Percentiles rank a stretch among this genome's conserved stretches.
phyloP scores from a whole-genome alignment of 1,284 basidiomycete genomes.

The Sporisorium exsertum region DNA sequence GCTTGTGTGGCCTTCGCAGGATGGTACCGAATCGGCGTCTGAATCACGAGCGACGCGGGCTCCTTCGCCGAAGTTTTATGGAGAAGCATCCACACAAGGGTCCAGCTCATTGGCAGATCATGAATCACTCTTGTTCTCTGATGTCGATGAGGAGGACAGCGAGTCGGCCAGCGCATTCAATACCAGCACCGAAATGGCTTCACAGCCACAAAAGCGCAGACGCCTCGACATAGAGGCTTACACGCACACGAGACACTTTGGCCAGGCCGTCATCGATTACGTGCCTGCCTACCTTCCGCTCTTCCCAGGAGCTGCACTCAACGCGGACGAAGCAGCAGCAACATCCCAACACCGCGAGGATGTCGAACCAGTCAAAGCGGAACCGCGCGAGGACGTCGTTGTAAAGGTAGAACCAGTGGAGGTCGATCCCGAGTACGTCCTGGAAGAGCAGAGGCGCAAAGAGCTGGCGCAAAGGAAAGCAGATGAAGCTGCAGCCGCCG shows the following conservation, averaged over 20 bases:
- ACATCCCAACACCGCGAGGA: neutral
- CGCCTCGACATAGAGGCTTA: conserved; percentile 1
- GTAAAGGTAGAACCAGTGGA: conserved; percentile 20
- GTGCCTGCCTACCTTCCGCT: conserved; percentile 39
- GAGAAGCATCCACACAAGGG: conserved; percentile 20
- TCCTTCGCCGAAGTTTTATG: neutral
- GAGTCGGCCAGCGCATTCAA: conserved; percentile 2
- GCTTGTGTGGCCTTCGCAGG: conserved; percentile 30
- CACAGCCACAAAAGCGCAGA: conserved; percentile 15
- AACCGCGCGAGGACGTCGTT: neutral
- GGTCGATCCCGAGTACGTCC: conserved; percentile 41
- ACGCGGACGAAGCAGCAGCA: neutral
- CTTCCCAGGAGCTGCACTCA: conserved; percentile 12
- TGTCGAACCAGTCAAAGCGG: neutral
- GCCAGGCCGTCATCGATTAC: conserved; percentile 39
- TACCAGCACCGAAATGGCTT: neutral
- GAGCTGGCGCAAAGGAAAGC: conserved; percentile 44
- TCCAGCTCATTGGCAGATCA: conserved; percentile 24
- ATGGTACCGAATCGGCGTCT: neutral
- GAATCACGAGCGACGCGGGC: neutral
- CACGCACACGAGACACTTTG: conserved; percentile 19
- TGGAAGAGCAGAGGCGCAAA: conserved; percentile 35
- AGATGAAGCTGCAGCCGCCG: conserved; percentile 36
- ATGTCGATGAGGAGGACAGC: conserved; percentile 14
- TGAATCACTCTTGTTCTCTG: conserved; percentile 25